Evolutionary conservation across 345 rosid genomes (phyloP).

Genomic region (Populus davidiana): DNA sequence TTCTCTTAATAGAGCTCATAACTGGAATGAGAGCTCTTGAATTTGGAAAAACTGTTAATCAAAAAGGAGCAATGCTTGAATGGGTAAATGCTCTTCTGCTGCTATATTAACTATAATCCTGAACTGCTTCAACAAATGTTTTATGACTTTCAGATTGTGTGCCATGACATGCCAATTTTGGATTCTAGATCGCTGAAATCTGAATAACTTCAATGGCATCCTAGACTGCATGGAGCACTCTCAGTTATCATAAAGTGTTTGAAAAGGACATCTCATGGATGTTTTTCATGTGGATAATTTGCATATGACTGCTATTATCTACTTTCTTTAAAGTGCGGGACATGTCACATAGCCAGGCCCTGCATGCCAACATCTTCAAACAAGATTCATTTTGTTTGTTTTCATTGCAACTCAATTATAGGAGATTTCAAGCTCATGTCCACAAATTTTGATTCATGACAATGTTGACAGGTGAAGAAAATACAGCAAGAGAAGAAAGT

Average conservation of each 20-base stretch:
- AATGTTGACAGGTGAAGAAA: slow-evolving; percentile 58
- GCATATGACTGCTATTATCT: background rate
- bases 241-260: background rate
- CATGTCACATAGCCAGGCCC: background rate
- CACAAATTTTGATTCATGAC: background rate
- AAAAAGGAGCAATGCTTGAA: slow-evolving; percentile 92
- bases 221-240: background rate
- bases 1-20: slow-evolving; percentile 83
- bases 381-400: background rate
- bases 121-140: background rate
- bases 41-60: slow-evolving; percentile 73
- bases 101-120: background rate
- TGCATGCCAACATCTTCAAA: background rate
- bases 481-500: slow-evolving; percentile 78
- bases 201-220: background rate
- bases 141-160: background rate
- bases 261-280: background rate
- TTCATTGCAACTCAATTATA: background rate
- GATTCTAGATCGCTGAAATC: background rate
- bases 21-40: slow-evolving; percentile 94
- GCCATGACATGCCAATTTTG: background rate
- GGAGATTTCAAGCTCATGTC: background rate
- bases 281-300: background rate
- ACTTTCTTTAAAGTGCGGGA: background rate
- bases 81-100: slow-evolving; percentile 53